These are phyloP conservation scores for Exophiala lecanii-corni DNA, from an alignment of 2,329 filamentous ascomycete genomes.

Conservation along the genomic window DNA sequence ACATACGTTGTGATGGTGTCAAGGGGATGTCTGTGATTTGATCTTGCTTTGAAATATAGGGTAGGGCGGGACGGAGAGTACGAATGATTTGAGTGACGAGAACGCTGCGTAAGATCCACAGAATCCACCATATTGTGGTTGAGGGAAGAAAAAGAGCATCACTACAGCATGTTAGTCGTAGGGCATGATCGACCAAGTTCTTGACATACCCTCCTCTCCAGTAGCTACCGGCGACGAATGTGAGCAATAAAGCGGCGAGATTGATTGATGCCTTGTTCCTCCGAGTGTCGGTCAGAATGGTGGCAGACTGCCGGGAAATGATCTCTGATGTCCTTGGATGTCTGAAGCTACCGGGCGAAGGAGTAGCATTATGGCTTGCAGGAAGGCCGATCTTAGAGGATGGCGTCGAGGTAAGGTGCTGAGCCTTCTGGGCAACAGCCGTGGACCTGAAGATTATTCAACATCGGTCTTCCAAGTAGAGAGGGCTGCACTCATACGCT, in stretches of 20 bases:
- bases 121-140: slow-evolving; percentile 31
- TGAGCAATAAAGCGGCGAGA: slow-evolving; percentile 48
- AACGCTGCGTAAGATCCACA: slow-evolving; percentile 50
- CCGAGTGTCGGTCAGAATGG: slow-evolving; percentile 74
- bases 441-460: no score
- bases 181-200: no score
- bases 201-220: no score
- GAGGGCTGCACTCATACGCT: not conserved
- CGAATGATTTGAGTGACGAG: slow-evolving; percentile 66
- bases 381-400: not conserved
- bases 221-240: slow-evolving; percentile 38
- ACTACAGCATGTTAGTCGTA: no score
- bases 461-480: no score
- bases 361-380: slow-evolving; percentile 11
- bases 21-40: slow-evolving; percentile 83
- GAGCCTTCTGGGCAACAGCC: no score
- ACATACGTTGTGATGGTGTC: slow-evolving; percentile 78
- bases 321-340: slow-evolving; percentile 89
- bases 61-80: slow-evolving; percentile 63
- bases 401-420: not conserved
- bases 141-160: slow-evolving; percentile 31
- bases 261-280: slow-evolving; percentile 68
- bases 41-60: slow-evolving; percentile 60
- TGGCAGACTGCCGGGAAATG: slow-evolving; percentile 69
- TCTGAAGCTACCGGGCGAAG: slow-evolving; percentile 72